Percentiles rank a stretch among this genome's conserved stretches.
These are phyloP conservation scores for Rugonectria rugulosa DNA, from an alignment of 2,329 filamentous ascomycete genomes.

Conservation along the genomic window DNA sequence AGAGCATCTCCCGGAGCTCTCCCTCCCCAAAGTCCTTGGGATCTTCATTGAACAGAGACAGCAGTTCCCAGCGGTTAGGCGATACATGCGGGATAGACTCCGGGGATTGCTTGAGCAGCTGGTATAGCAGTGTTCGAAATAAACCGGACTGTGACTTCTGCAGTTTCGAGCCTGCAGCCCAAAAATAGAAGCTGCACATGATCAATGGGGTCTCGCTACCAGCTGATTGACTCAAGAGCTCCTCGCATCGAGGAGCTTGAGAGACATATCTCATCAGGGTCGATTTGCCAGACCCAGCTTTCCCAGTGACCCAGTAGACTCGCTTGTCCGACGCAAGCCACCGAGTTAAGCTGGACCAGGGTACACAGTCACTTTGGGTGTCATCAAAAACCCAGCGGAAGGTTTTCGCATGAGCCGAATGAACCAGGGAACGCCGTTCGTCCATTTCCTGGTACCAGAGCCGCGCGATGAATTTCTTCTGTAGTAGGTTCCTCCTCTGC, in stretches of 20 bases:
- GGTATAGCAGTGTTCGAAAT: neutral
- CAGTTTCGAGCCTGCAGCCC: constrained; percentile 11
- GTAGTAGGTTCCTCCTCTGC: neutral
- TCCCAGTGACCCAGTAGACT: constrained; percentile 2
- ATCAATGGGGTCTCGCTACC: no score
- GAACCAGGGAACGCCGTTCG: neutral
- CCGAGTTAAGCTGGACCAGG: neutral
- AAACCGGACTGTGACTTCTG: constrained; percentile 15
- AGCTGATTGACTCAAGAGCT: no score
- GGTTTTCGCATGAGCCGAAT: neutral
- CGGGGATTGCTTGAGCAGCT: constrained; percentile 5
- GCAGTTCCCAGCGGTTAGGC: constrained; percentile 6
- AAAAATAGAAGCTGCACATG: constrained; percentile 23
- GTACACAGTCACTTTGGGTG: neutral
- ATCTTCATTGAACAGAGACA: constrained; percentile 13
- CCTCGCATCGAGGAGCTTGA: no score
- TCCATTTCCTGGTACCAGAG: neutral
- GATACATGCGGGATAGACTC: neutral
- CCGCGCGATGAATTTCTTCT: neutral
- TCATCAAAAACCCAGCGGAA: neutral
- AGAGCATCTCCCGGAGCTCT: neutral
- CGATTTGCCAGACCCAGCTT: constrained; percentile 1
- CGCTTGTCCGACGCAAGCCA: neutral
- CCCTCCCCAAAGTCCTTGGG: neutral
- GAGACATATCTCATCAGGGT: constrained; percentile 1